These are phyloP conservation scores for Lactarius indigo DNA, from an alignment of 768 basidiomycete genomes.

Conservation along the genomic window DNA sequence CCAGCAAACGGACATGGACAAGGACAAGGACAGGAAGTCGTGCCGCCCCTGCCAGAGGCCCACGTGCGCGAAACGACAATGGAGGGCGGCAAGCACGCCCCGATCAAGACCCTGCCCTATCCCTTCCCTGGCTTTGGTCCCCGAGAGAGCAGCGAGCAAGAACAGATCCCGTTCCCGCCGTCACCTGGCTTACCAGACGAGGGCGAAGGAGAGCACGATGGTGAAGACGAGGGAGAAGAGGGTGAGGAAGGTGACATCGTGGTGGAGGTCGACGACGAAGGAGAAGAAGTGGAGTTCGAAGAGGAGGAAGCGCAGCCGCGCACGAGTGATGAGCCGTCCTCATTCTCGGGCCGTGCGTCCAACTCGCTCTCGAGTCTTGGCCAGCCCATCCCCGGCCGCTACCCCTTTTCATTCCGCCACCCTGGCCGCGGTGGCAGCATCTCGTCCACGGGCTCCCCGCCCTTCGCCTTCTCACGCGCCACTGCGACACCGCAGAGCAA, in stretches of 20 bases:
- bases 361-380: slow-evolving; percentile 81
- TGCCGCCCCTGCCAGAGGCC: slow-evolving; percentile 35
- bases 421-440: slow-evolving; percentile 44
- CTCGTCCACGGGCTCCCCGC: slow-evolving; percentile 38
- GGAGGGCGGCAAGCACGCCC: slow-evolving; percentile 47
- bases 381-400: slow-evolving; percentile 65
- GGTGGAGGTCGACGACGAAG: slow-evolving; percentile 40
- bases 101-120: slow-evolving; percentile 59
- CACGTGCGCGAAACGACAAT: slow-evolving; percentile 31
- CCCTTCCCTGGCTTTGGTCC: slow-evolving; percentile 64
- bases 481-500: slow-evolving; percentile 32
- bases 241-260: slow-evolving; percentile 31
- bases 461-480: slow-evolving; percentile 30
- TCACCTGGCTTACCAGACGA: slow-evolving; percentile 46
- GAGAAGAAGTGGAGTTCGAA: slow-evolving; percentile 43
- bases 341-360: slow-evolving; percentile 50
- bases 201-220: slow-evolving; percentile 27
- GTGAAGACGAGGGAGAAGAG: slow-evolving; percentile 28
- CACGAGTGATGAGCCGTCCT: slow-evolving; percentile 47
- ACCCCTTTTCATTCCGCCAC: slow-evolving; percentile 65
- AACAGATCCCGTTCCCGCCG: slow-evolving; percentile 74
- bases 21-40: neutral
- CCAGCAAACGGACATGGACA: slow-evolving; percentile 26
- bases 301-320: slow-evolving; percentile 33
- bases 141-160: slow-evolving; percentile 49